phyloP scores from a whole-genome alignment of 1,284 basidiomycete genomes.

The Mycena sp. region DNA sequence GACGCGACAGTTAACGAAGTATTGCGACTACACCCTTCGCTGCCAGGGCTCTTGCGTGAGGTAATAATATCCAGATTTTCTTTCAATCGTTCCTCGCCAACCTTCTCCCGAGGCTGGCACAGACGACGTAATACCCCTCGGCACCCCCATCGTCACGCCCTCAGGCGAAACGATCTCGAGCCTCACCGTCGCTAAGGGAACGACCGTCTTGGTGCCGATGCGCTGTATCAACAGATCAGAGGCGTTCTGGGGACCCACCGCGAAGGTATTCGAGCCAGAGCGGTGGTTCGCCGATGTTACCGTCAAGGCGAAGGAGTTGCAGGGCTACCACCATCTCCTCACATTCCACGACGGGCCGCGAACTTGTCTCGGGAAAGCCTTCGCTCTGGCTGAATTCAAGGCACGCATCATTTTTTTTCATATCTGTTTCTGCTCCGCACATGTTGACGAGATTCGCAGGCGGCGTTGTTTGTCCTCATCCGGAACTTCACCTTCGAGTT shows the following conservation, averaged over 20 bases:
- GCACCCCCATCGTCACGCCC: constrained; percentile 48
- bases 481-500: constrained; percentile 56
- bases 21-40: constrained; percentile 54
- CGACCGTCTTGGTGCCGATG: constrained; percentile 50
- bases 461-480: constrained; percentile 55
- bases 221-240: constrained; percentile 57
- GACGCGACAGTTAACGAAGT: constrained; percentile 63
- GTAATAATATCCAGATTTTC: constrained; percentile 37
- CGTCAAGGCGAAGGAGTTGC: constrained; percentile 46
- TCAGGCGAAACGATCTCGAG: constrained; percentile 50
- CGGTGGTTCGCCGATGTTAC: constrained; percentile 46
- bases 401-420: constrained; percentile 35
- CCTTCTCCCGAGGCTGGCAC: too few species aligned
- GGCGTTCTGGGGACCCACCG: constrained; percentile 56
- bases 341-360: constrained; percentile 53
- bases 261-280: constrained; percentile 50
- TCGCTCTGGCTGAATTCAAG: constrained; percentile 57
- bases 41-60: constrained; percentile 48
- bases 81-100: too few species aligned
- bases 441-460: constrained; percentile 39
- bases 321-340: constrained; percentile 51
- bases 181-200: constrained; percentile 57
- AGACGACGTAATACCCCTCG: constrained; percentile 65
- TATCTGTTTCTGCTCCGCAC: background rate
- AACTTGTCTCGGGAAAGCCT: constrained; percentile 52